Evolutionary conservation across 306 rosid genomes (phyloP), one percentile per base, ranked within the genome.

Genomic region (Cucurbita moschata): DNA sequence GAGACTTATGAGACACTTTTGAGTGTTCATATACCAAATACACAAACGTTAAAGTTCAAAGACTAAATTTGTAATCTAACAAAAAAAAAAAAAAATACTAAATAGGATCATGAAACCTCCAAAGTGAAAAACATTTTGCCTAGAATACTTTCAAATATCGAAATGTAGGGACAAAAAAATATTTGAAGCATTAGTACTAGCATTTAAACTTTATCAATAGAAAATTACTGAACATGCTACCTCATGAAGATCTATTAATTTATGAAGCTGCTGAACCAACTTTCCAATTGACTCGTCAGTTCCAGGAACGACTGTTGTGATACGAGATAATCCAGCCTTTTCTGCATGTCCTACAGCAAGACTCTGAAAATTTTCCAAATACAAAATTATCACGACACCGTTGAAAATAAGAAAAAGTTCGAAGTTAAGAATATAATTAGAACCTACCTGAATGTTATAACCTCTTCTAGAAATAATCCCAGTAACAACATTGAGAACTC

Each of bases 321-420:
- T 83, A 73, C 90, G 90, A 73, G 90, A 86, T 64, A 76, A 77
- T 49, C 90, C 90, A 78, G 78, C 79, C n/a, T 12, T 75, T 76
- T 86, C 90, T 62, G 90, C 82, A 68, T 71, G 90, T n/a, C 90
- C 90, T 71, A 86, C 90, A 69, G 90, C 88, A 26, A 86, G 81
- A 71, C 90, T 86, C 90, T 86, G 73, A 15, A 1, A 78, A 50
- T 16, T 43, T 51, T 18, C 30, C 71, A 60, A 62, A 64, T 18
- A 72, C 42, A 63, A 70, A 70, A 70, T 8, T 30, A 47, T 53
- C 60, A 50, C 5, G 3, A 14, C 15, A 26, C 7, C 35, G 37
- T 66, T 58, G 42, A 76, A 23, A 65, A 67, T 26, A 35, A 42
- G 55, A 38, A 59, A 74, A 57, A 56, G 35, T 58, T 14, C 62